These are phyloP conservation scores for Penicillium maclennaniae DNA, from an alignment of 495 filamentous ascomycete genomes.

Conservation along the genomic window DNA sequence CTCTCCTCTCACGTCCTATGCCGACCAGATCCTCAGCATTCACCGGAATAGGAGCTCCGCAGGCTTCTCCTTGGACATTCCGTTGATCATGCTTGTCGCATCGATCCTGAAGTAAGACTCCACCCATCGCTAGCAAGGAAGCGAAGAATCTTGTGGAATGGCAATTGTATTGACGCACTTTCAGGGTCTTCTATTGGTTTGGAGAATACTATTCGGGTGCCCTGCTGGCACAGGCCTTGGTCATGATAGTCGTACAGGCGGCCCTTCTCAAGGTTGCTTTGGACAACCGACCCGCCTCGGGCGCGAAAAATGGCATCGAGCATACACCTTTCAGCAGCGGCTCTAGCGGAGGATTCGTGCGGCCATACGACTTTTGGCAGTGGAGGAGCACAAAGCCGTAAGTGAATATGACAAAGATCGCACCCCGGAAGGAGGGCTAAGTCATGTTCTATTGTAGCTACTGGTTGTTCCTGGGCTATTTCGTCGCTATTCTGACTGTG, in stretches of 20 bases:
- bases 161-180: background rate
- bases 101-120: slow-evolving; percentile 76
- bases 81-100: slow-evolving; percentile 94
- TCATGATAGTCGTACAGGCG: slow-evolving; percentile 82
- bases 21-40: slow-evolving; percentile 89
- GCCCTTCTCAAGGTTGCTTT: slow-evolving; percentile 86
- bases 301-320: slow-evolving; percentile 50
- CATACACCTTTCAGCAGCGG: slow-evolving; percentile 40
- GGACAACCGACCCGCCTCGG: slow-evolving; percentile 72
- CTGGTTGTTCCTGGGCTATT: slow-evolving; percentile 79
- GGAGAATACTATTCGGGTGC: slow-evolving; percentile 77
- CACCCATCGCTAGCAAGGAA: background rate
- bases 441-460: slow-evolving; percentile 51
- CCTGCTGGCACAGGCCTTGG: slow-evolving; percentile 76
- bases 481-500: slow-evolving; percentile 59
- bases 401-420: slow-evolving; percentile 19
- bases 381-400: slow-evolving; percentile 80
- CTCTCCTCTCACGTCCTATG: slow-evolving; percentile 82
- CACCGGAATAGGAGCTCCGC: slow-evolving; percentile 74
- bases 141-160: background rate
- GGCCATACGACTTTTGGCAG: slow-evolving; percentile 93
- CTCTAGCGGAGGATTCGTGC: slow-evolving; percentile 25
- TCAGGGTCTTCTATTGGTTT: slow-evolving; percentile 90
- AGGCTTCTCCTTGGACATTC: slow-evolving; percentile 89
- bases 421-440: background rate